These are phyloP conservation scores for Metschnikowia amazonensis DNA, from an alignment of 805 yeast genomes.

Conservation along the genomic window DNA sequence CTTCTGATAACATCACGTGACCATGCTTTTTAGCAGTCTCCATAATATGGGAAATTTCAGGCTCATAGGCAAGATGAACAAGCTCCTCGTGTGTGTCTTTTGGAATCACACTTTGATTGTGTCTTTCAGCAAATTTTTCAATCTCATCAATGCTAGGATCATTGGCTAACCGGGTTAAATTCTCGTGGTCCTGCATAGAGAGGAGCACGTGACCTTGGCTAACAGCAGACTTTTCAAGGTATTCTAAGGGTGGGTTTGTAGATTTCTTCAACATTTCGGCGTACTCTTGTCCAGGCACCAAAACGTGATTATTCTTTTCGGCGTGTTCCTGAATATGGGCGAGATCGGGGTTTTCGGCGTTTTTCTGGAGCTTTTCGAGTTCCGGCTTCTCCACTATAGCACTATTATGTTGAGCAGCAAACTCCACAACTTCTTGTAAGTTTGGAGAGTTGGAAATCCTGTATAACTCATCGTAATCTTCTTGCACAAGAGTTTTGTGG, in stretches of 20 bases:
- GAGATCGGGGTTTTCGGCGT: slow-evolving; percentile 13
- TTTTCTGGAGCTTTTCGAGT: slow-evolving; percentile 4
- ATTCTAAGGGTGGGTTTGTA: slow-evolving; percentile 19
- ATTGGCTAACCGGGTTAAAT: slow-evolving; percentile 15
- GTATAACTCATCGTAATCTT: slow-evolving; percentile 7
- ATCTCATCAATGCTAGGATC: slow-evolving; percentile 21
- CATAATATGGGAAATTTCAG: slow-evolving; percentile 7
- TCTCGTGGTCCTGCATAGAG: slow-evolving; percentile 13
- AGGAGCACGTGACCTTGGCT: slow-evolving; percentile 16
- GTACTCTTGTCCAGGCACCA: slow-evolving; percentile 8
- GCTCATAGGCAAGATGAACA: slow-evolving; percentile 7
- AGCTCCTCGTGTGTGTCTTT: slow-evolving; percentile 8
- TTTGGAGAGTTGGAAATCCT: slow-evolving; percentile 16
- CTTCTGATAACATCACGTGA: slow-evolving; percentile 3
- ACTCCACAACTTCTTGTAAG: slow-evolving; percentile 8
- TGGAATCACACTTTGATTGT: slow-evolving; percentile 12
- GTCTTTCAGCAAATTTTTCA: slow-evolving; percentile 11
- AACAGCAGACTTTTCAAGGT: slow-evolving; percentile 14
- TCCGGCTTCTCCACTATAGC: slow-evolving; percentile 7
- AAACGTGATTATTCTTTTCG: slow-evolving; percentile 1
- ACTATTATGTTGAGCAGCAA: slow-evolving; percentile 10
- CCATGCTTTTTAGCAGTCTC: slow-evolving; percentile 6
- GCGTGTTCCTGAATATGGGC: slow-evolving; percentile 13
- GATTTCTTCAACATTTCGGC: slow-evolving; percentile 11
- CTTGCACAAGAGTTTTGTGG: slow-evolving; percentile 7